A percentile compares a stretch with the other conserved stretches of the same genome.
phyloP scores from a whole-genome alignment of 2,329 filamentous ascomycete genomes.

The Xylaria sp. region DNA sequence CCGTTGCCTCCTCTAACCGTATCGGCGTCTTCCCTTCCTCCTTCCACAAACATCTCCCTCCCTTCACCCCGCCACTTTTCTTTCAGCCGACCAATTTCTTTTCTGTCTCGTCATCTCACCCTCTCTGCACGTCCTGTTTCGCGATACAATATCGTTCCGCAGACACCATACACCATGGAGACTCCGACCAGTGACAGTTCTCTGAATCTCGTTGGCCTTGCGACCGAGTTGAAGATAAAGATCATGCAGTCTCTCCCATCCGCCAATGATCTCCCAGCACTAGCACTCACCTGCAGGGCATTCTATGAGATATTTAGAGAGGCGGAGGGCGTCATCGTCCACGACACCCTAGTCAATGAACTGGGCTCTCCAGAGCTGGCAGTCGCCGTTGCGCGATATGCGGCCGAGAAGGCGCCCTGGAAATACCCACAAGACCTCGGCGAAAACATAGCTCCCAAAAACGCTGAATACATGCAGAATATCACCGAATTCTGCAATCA shows the following conservation, averaged over 20 bases:
- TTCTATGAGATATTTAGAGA: neutral
- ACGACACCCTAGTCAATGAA: neutral
- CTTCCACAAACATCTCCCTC: no score
- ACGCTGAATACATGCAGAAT: neutral
- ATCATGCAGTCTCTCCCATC: neutral
- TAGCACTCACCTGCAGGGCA: neutral
- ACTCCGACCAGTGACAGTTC: neutral
- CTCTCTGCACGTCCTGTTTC: no score
- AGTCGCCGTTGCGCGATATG: neutral
- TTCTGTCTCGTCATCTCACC: no score
- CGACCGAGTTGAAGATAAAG: neutral
- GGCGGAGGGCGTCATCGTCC: neutral
- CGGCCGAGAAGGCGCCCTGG: no score
- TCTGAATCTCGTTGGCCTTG: neutral
- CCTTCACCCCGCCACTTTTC: no score
- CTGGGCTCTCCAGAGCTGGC: neutral
- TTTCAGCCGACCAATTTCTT: no score
- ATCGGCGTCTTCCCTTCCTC: no score
- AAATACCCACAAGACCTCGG: no score
- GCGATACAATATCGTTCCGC: no score
- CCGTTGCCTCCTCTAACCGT: no score
- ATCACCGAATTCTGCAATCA: neutral
- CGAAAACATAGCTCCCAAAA: neutral
- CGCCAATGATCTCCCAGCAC: neutral
- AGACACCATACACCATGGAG: neutral